phyloP scores from a whole-genome alignment of 2,329 filamentous ascomycete genomes.

The Aureobasidium musti region DNA sequence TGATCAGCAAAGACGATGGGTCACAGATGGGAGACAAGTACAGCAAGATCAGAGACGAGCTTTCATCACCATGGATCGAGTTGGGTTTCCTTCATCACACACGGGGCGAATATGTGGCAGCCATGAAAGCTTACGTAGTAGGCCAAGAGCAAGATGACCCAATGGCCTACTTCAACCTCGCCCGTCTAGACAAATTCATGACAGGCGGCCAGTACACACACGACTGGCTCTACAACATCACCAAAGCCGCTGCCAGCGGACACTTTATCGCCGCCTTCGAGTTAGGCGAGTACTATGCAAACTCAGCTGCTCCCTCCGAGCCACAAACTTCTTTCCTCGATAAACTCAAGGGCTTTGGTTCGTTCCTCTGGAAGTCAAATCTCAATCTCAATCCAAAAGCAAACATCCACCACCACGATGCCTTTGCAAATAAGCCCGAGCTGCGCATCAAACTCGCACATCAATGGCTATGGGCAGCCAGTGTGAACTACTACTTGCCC shows the following conservation, averaged over 20 bases:
- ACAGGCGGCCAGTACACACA: slow-evolving; percentile 36
- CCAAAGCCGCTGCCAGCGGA: slow-evolving; percentile 49
- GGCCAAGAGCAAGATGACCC: slow-evolving; percentile 49
- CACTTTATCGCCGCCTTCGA: slow-evolving; percentile 44
- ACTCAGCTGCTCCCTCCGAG: slow-evolving; percentile 2
- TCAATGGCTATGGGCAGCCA: slow-evolving; percentile 37
- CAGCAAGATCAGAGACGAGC: slow-evolving; percentile 29
- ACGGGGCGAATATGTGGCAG: slow-evolving; percentile 30
- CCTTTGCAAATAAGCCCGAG: slow-evolving; percentile 36
- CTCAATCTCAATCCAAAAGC: slow-evolving; percentile 30
- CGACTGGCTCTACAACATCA: slow-evolving; percentile 49
- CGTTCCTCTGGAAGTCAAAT: neutral
- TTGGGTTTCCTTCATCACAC: slow-evolving; percentile 35
- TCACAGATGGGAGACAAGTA: neutral
- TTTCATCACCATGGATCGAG: slow-evolving; percentile 41
- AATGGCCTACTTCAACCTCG: slow-evolving; percentile 45
- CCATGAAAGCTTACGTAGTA: slow-evolving; percentile 41
- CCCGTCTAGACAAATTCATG: slow-evolving; percentile 35
- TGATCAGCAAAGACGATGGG: neutral
- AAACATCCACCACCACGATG: slow-evolving; percentile 36
- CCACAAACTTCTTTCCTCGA: neutral
- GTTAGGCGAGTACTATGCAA: slow-evolving; percentile 46
- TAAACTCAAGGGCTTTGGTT: neutral
- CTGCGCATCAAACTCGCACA: slow-evolving; percentile 36
- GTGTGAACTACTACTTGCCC: slow-evolving; percentile 35